phyloP scores from a whole-genome alignment of 306 rosid genomes.

The Corylus heterophylla region DNA sequence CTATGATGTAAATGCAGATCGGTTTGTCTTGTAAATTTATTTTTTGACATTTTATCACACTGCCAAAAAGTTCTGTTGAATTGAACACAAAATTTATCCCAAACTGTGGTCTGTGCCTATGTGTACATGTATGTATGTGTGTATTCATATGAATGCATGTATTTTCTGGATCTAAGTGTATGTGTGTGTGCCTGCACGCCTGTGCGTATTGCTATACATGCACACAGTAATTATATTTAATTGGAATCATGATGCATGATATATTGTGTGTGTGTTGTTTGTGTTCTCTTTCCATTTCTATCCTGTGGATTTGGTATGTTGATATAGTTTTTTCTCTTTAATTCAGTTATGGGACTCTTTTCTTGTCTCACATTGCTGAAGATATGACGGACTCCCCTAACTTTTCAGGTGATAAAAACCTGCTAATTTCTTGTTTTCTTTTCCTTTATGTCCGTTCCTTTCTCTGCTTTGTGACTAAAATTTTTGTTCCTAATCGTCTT shows the following conservation, averaged over 20 bases:
- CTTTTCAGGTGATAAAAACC: constrained; percentile 72
- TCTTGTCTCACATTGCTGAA: constrained; percentile 89
- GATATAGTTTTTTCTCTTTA: constrained; percentile 19
- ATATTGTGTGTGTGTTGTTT: no score
- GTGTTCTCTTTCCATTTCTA: no score
- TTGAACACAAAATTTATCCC: neutral
- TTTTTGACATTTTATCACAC: neutral
- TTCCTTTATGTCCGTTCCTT: neutral
- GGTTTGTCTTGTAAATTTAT: neutral
- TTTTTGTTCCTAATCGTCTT: constrained; percentile 29
- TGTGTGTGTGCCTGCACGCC: no score
- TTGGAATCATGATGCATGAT: neutral
- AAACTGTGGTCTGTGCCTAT: neutral
- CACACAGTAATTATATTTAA: neutral
- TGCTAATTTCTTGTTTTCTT: constrained; percentile 12
- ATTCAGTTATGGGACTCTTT: constrained; percentile 78
- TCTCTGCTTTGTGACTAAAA: constrained; percentile 19
- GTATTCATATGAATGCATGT: neutral
- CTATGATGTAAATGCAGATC: neutral
- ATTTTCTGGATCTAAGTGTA: no score
- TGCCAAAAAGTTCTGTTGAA: neutral
- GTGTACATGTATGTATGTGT: neutral
- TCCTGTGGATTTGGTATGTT: constrained; percentile 17
- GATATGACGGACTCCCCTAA: constrained; percentile 68
- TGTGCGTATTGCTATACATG: neutral